phyloP scores from a whole-genome alignment of 2,329 filamentous ascomycete genomes.

The Epichloe aotearoae region DNA sequence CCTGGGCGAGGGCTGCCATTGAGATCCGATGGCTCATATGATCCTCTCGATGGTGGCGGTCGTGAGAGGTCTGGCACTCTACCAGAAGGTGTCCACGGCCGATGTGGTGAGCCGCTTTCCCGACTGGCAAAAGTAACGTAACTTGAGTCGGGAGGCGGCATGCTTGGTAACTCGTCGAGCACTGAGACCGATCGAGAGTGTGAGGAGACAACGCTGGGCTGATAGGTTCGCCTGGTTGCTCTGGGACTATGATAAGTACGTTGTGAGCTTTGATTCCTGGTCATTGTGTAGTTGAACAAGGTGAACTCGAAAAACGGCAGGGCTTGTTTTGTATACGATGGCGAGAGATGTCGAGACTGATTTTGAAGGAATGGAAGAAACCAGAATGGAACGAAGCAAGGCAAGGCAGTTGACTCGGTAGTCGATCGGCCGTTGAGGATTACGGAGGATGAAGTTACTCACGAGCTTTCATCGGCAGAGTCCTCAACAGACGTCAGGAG shows the following conservation, averaged over 20 bases:
- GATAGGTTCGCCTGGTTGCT: constrained; percentile 32
- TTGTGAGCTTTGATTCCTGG: constrained; percentile 24
- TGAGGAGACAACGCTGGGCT: constrained; percentile 37
- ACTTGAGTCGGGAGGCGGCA: constrained; percentile 49
- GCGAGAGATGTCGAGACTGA: background rate
- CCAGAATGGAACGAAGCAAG: background rate
- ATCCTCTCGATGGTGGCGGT: constrained; percentile 54
- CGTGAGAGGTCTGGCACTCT: constrained; percentile 49
- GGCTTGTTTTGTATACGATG: background rate
- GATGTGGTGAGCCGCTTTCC: constrained; percentile 34
- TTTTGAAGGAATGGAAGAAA: background rate
- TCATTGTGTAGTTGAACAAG: constrained; percentile 9
- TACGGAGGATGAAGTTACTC: constrained; percentile 29
- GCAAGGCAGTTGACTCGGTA: background rate
- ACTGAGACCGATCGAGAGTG: constrained; percentile 35
- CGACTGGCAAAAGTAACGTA: constrained; percentile 44
- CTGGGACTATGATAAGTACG: constrained; percentile 26
- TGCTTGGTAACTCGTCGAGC: constrained; percentile 41
- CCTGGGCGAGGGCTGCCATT: constrained; percentile 85
- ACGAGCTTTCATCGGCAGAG: constrained; percentile 36
- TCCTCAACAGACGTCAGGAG: constrained; percentile 52
- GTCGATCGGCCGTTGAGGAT: too few species aligned
- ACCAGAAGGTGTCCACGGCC: constrained; percentile 45
- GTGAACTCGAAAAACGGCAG: constrained; percentile 18
- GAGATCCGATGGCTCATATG: constrained; percentile 77